phyloP scores from a whole-genome alignment of 2,329 filamentous ascomycete species.

The Fusarium illudens region DNA sequence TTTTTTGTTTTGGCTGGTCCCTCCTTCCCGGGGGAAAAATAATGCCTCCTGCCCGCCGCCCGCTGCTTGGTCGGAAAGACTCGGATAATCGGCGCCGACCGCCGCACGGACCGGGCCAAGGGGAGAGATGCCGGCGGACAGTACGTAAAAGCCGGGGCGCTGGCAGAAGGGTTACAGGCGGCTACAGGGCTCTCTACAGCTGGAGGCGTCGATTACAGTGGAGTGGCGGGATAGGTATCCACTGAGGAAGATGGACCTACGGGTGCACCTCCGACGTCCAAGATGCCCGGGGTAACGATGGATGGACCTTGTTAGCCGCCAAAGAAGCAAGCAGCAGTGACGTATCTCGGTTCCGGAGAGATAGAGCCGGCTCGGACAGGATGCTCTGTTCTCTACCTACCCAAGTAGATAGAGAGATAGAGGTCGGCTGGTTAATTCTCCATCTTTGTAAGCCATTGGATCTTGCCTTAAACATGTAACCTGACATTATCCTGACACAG shows the following conservation, averaged over 20 bases:
- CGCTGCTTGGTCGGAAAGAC: conserved; percentile 39
- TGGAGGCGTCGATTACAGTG: conserved; percentile 21
- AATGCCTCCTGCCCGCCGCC: conserved; percentile 31
- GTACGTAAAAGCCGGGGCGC: conserved; percentile 19
- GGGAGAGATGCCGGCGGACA: conserved; percentile 16
- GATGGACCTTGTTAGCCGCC: conserved; percentile 17
- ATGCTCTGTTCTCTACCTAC: no score
- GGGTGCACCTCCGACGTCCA: conserved; percentile 9
- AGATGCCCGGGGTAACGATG: background rate
- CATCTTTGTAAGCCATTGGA: no score
- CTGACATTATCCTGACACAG: conserved; percentile 11
- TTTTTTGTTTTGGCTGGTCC: conserved; percentile 40
- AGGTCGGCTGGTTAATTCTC: no score
- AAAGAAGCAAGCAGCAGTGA: conserved; percentile 15
- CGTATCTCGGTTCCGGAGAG: background rate
- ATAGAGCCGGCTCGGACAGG: no score
- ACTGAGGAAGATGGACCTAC: no score
- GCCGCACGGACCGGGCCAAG: conserved; percentile 43
- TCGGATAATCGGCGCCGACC: conserved; percentile 44
- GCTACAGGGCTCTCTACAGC: background rate
- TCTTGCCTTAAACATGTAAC: no score
- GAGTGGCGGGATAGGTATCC: background rate
- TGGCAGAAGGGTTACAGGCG: background rate
- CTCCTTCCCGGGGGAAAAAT: conserved; percentile 32
- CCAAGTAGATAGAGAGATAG: background rate